A percentile compares a stretch with the other conserved stretches of the same genome.
Conservation (phyloP, 176 grass and related monocot species). For the Ensete glaucum region DNA sequence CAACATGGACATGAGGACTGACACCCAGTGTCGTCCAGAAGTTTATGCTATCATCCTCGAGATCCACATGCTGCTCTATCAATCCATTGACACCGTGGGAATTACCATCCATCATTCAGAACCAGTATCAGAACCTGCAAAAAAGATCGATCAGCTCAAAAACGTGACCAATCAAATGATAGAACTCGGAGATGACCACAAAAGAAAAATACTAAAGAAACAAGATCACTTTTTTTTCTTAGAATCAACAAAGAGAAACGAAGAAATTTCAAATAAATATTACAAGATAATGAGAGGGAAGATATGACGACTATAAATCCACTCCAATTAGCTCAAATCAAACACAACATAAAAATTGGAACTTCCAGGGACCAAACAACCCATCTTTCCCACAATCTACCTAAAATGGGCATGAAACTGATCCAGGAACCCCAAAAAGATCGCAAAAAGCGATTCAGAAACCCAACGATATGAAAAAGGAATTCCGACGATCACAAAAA, state of each 20-base stretch:
- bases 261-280: not conserved
- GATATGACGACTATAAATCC: no score
- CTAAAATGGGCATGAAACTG: not conserved
- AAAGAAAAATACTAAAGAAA: not conserved
- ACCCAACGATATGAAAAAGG: not conserved
- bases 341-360: not conserved
- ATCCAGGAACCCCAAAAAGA: not conserved
- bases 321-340: not conserved
- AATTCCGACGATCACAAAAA: no score
- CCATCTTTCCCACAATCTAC: not conserved
- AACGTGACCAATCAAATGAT: not conserved
- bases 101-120: slow-evolving; percentile 42
- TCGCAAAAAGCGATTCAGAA: not conserved
- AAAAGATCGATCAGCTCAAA: not conserved
- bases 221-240: no score
- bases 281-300: not conserved
- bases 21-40: slow-evolving; percentile 87
- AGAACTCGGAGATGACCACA: not conserved
- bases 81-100: slow-evolving; percentile 27
- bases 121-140: not conserved
- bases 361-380: not conserved
- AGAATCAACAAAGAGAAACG: not conserved
- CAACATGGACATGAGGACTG: slow-evolving; percentile 55
- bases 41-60: slow-evolving; percentile 96
- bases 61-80: slow-evolving; percentile 64